Evolutionary conservation across 495 filamentous ascomycete genomes (phyloP).

Genomic region (Podospora tetraspora): DNA sequence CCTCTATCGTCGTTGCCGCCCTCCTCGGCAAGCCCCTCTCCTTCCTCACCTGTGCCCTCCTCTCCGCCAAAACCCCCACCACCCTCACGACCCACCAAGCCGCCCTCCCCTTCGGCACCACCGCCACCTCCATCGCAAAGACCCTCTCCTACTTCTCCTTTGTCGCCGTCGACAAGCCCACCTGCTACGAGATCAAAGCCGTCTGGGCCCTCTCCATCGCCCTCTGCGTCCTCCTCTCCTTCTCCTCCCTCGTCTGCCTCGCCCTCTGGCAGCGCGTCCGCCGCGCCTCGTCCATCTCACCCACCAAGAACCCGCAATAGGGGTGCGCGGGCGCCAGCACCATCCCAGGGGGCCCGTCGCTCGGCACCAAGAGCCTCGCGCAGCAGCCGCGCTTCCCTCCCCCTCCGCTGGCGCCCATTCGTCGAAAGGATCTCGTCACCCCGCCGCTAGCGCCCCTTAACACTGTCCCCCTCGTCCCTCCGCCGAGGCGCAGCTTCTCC

Average conservation of each 20-base stretch:
- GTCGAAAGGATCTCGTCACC: neutral
- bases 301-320: conserved; percentile 41
- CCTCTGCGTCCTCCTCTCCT: conserved; percentile 70
- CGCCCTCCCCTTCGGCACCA: conserved; percentile 8
- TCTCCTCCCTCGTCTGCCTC: conserved; percentile 53
- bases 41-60: conserved; percentile 63
- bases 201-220: conserved; percentile 87
- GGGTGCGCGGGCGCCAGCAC: conserved; percentile 36
- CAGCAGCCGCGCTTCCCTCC: conserved; percentile 24
- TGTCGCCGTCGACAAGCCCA: conserved; percentile 48
- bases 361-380: conserved; percentile 20
- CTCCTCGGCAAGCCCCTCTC: conserved; percentile 77
- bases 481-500: conserved; percentile 2
- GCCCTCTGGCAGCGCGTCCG: conserved; percentile 37
- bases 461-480: conserved; percentile 7
- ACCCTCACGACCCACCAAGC: conserved; percentile 13
- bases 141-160: conserved; percentile 23
- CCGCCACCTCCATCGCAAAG: conserved; percentile 14
- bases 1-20: conserved; percentile 68
- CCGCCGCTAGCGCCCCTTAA: neutral
- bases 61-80: conserved; percentile 24
- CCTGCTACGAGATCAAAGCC: conserved; percentile 81
- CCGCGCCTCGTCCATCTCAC: conserved; percentile 18
- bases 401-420: conserved; percentile 31
- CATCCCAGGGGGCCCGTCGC: conserved; percentile 14